Base-by-base conservation (phyloP, 208 protist species). In the Novymonas esmeraldas region DNA sequence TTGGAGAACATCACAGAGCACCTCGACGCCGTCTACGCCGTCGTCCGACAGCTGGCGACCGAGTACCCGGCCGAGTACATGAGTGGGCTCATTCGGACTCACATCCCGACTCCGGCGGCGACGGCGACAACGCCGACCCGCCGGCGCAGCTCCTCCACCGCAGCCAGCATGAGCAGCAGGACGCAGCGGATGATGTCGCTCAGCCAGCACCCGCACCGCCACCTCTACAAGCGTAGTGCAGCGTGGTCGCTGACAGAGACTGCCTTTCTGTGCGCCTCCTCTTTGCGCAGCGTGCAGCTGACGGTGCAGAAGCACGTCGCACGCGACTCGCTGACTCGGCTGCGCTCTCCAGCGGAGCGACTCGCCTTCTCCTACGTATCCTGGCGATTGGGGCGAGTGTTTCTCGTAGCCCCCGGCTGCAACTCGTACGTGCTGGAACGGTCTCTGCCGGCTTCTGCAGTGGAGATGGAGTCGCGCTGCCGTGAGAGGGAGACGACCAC, bases 1-100 rank as follows among this genome's bases (percentile, higher is more conserved):
- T 68, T 48, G 16, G 22, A 28, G n/a, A 74, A 74, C 42, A 28
- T 38, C 38, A 28, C 62, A 16, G 52, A 68, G 3, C 26, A 22
- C n/a, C 33, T 18, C 14, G 24, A 55, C 29, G n/a, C 50, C 2
- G 50, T 10, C 5, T 57, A 29, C 31, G 26, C 29, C 10, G 6
- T 29, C 11, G 29, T 29, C 5, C 31, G 14, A 26, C 18, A 7
- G 10, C 7, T n/a, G 7, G 29, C 51, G 26, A 57, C 7, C 22
- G 51, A 57, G 10, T 29, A 57, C 18, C 14, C 6, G 20, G 5
- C 10, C 31, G 13, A 28, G 16, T 22, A 38, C 20, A 38, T 39
- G 5, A 26, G 11, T 18, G 10, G 18, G 51, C 14, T 57, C 22
- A 34, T 57, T 6, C 14, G 3, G 24, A 39, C 29, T n/a, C 26